Evolutionary conservation across 2,329 filamentous ascomycete species (phyloP).

Genomic region (Thielaviopsis ethacetica): DNA sequence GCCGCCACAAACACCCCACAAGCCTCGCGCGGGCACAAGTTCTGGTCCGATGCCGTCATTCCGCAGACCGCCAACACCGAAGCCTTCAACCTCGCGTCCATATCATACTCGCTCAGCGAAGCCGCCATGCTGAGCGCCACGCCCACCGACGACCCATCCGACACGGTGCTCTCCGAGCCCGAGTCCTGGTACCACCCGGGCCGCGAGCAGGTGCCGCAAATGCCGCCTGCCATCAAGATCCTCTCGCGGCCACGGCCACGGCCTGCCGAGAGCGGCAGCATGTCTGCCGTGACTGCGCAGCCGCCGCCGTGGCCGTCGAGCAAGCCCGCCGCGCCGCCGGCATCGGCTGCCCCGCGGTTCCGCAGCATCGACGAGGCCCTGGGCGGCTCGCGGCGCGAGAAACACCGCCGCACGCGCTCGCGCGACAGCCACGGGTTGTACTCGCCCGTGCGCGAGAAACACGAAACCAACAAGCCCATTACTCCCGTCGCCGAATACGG

Average conservation of each 20-base stretch:
- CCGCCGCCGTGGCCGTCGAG: background rate
- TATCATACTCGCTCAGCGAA: slow-evolving; percentile 8
- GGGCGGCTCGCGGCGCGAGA: background rate
- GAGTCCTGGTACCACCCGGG: slow-evolving; percentile 8
- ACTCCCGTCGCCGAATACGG: no score
- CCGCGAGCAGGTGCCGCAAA: background rate
- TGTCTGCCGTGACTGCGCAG: background rate
- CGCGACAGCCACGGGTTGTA: background rate
- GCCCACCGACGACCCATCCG: slow-evolving; percentile 2
- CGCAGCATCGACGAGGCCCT: background rate
- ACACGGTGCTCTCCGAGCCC: background rate
- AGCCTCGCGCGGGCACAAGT: background rate
- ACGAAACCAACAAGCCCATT: background rate
- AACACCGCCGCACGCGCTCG: background rate
- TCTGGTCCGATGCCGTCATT: slow-evolving; percentile 8
- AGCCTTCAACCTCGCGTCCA: slow-evolving; percentile 11
- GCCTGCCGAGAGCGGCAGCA: background rate
- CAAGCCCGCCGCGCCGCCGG: background rate
- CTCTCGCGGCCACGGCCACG: background rate
- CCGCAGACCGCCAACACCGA: slow-evolving; percentile 12
- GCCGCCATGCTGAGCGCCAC: slow-evolving; percentile 5
- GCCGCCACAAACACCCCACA: background rate
- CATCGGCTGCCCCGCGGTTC: background rate
- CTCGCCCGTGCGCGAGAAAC: background rate
- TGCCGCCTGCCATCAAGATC: background rate